These are phyloP conservation scores for Pythium volutum DNA, from an alignment of 352 stramenopile species.

Conservation along the genomic window DNA sequence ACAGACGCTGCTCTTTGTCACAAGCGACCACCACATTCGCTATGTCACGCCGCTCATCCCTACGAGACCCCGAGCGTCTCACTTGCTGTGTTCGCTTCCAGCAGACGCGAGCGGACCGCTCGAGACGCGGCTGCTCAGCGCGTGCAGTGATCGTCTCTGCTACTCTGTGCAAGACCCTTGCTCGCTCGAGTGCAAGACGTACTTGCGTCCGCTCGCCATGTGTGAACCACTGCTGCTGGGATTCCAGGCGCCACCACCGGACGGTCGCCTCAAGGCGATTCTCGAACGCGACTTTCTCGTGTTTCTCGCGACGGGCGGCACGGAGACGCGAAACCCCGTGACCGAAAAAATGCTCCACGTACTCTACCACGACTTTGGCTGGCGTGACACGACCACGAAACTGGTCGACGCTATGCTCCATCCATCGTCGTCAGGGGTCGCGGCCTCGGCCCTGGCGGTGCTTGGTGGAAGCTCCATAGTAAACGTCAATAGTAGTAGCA, in stretches of 20 bases:
- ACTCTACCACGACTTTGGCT: constrained; percentile 55
- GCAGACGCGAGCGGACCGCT: constrained; percentile 18
- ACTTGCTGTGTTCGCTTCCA: constrained; percentile 36
- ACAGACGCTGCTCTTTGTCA: constrained; percentile 62
- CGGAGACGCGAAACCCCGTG: constrained; percentile 44
- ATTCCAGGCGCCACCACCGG: constrained; percentile 26
- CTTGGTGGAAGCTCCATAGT: neutral
- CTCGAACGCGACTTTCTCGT: constrained; percentile 61
- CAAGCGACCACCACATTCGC: constrained; percentile 42
- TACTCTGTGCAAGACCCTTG: constrained; percentile 40
- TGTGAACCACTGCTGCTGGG: constrained; percentile 55
- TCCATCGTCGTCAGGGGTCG: constrained; percentile 5
- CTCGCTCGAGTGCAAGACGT: constrained; percentile 36
- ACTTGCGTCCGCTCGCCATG: constrained; percentile 42
- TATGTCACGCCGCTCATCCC: constrained; percentile 48
- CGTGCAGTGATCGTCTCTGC: constrained; percentile 54
- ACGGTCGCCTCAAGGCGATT: constrained; percentile 41
- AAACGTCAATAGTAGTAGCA: constrained; percentile 11
- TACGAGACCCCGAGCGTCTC: neutral
- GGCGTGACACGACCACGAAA: constrained; percentile 51
- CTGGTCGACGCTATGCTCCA: constrained; percentile 38
- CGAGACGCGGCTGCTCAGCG: constrained; percentile 37
- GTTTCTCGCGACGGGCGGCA: constrained; percentile 41
- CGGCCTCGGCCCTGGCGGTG: neutral
- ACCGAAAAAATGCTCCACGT: constrained; percentile 39